Base-by-base conservation (phyloP, 2,329 filamentous ascomycete species). In the Fusarium odoratissimum region DNA sequence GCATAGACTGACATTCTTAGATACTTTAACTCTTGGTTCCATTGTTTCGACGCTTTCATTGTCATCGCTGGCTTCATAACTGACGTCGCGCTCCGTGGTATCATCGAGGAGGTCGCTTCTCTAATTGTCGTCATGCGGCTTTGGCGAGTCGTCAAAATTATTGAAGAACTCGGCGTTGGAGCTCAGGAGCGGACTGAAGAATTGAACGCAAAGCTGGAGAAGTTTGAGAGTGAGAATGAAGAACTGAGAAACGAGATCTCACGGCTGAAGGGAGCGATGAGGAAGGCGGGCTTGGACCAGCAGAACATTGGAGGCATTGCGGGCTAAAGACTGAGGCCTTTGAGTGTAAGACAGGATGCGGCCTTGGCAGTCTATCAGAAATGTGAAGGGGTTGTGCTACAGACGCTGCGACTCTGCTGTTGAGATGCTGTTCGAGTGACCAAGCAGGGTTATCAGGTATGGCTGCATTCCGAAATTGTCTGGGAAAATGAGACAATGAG, bases 11-110 rank as follows among this genome's bases (percentile, higher is more conserved):
- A 66, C 30, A 5, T 8, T 1, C 0, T 1, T 3, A 68, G 65
- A 8, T 68, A 68, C 19, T 68, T 68, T 6, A 63, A 68, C 17
- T 63, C 64, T 1, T 68, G 65, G 57, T 68, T 68, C 1, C 64
- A 68, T 3, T 68, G 64, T 3, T 68, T 68, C 12, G 56, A 68
- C 4, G 49, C 57, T 3, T 68, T 56, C 6, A 68, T 68, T 5
- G 57, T 68, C 3, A 35, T 63, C 12, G 64, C 64, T 10, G 65
- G 64, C 4, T 68, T 68, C 17, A 23, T 68, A 0, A 68, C 64
- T 0, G 64, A 68, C 11, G 65, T 68, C 2, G 56, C 64, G 4
- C 38, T 68, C 0, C 64, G 65, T 0, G 64, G 64, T 4, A 62
- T 68, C 1, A 37, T 68, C 3, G 57, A 68, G 40, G 64, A 68